These are phyloP conservation scores for Drosera capensis DNA, from an alignment of 148 eudicot species.

Conservation along the genomic window DNA sequence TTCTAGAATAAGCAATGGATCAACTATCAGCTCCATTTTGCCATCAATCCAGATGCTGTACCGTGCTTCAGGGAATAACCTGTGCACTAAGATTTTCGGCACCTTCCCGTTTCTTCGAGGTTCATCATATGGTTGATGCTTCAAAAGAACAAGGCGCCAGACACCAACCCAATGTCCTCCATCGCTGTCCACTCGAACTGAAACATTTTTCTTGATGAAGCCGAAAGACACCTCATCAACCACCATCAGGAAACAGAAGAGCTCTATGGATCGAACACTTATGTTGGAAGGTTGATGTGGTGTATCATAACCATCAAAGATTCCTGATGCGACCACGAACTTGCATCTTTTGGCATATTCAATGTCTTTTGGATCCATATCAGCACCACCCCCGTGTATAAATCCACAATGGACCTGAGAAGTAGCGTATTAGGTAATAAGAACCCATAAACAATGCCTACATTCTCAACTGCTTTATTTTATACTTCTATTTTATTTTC, in stretches of 20 bases:
- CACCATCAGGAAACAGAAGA: constrained; percentile 94
- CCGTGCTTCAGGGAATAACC: constrained; percentile 79
- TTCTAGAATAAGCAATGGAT: constrained; percentile 84
- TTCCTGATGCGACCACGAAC: constrained; percentile 92
- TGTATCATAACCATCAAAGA: constrained; percentile 90
- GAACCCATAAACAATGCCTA: not conserved
- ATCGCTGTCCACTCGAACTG: constrained; percentile 51
- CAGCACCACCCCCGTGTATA: constrained; percentile 73
- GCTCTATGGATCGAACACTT: constrained; percentile 53
- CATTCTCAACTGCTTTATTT: too few relatives aligned
- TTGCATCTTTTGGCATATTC: constrained; percentile 70
- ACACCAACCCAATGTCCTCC: constrained; percentile 93
- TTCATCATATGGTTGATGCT: constrained; percentile 90
- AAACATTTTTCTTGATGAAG: constrained; percentile 66
- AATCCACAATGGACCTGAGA: constrained; percentile 94
- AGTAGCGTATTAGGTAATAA: constrained; percentile 1
- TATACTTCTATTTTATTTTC: too few relatives aligned
- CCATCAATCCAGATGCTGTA: constrained; percentile 99
- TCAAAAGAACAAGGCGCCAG: constrained; percentile 80
- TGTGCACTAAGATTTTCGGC: constrained; percentile 81
- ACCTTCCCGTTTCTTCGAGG: constrained; percentile 95
- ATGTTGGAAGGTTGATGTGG: constrained; percentile 92
- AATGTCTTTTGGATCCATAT: constrained; percentile 62
- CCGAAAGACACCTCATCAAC: constrained; percentile 73
- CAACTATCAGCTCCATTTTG: constrained; percentile 96